These are phyloP conservation scores for Neurospora tetrasperma DNA, from an alignment of 495 filamentous ascomycete species.

Conservation along the genomic window DNA sequence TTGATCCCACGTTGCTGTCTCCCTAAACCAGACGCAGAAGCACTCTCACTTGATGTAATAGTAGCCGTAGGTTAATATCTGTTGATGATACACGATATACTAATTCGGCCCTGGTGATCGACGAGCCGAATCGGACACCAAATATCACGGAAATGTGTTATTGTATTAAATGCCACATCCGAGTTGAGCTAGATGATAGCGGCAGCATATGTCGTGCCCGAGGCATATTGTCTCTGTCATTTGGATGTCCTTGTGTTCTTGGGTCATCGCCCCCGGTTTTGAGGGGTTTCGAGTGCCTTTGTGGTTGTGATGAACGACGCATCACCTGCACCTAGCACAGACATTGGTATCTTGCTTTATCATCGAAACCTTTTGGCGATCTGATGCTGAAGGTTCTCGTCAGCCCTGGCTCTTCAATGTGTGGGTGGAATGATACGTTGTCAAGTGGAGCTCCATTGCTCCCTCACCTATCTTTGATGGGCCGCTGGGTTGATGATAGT, in stretches of 20 bases:
- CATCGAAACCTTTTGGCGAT: too few relatives aligned
- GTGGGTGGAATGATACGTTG: background rate
- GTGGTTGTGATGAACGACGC: background rate
- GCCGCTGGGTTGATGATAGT: background rate
- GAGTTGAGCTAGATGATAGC: background rate
- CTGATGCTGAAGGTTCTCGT: background rate
- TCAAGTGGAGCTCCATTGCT: background rate
- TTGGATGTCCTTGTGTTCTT: background rate
- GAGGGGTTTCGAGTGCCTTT: background rate
- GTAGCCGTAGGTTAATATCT: background rate
- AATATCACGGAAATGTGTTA: background rate
- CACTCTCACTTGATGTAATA: background rate
- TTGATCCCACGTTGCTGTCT: background rate
- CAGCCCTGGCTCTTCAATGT: background rate
- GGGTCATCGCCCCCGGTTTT: background rate
- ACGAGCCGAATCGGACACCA: background rate
- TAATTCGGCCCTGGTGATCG: background rate
- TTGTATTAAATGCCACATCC: background rate
- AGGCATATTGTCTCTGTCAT: background rate
- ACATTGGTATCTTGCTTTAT: background rate
- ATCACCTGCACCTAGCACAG: background rate
- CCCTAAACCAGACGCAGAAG: background rate
- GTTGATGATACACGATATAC: background rate
- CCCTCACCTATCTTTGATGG: background rate
- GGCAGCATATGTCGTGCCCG: background rate